Evolutionary conservation across 2,329 filamentous ascomycete species (phyloP).

Genomic region (Cladophialophora bantiana): DNA sequence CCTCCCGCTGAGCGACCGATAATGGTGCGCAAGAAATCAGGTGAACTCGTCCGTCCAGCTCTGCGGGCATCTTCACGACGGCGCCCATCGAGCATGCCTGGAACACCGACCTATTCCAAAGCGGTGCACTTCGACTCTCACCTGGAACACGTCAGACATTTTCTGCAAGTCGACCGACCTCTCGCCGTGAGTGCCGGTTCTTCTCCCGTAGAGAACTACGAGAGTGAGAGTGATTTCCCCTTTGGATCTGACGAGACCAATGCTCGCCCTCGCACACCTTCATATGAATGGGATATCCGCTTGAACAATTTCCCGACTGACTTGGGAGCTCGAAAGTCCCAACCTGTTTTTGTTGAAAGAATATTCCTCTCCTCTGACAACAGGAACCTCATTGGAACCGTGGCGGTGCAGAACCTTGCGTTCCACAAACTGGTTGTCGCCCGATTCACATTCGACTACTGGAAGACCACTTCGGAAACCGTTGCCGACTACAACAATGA

Average conservation of each 20-base stretch:
- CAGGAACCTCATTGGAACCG: conserved; percentile 80
- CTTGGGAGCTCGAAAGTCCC: conserved; percentile 63
- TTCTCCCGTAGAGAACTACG: conserved; percentile 86
- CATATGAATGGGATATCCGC: conserved; percentile 86
- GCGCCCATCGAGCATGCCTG: conserved; percentile 94
- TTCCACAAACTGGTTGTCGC: conserved; percentile 91
- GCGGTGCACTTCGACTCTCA: conserved; percentile 98
- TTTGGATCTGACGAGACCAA: conserved; percentile 67
- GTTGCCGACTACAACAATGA: conserved; percentile 85
- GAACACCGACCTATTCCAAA: conserved; percentile 93
- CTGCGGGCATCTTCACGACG: conserved; percentile 78
- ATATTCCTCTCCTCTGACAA: conserved; percentile 89
- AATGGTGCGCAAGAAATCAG: conserved; percentile 97
- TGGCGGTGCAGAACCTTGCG: conserved; percentile 85
- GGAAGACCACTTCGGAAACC: conserved; percentile 97
- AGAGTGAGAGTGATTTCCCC: conserved; percentile 87
- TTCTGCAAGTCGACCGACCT: conserved; percentile 89
- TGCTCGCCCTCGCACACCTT: conserved; percentile 53
- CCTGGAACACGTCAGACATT: conserved; percentile 94
- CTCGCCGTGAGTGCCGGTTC: conserved; percentile 95
- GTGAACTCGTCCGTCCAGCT: conserved; percentile 91
- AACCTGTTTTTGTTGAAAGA: conserved; percentile 79
- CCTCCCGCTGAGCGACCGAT: conserved; percentile 73
- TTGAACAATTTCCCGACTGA: conserved; percentile 81
- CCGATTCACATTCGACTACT: conserved; percentile 95